Evolutionary conservation across 306 rosid species (phyloP).

Genomic region (Biancaea sappan): DNA sequence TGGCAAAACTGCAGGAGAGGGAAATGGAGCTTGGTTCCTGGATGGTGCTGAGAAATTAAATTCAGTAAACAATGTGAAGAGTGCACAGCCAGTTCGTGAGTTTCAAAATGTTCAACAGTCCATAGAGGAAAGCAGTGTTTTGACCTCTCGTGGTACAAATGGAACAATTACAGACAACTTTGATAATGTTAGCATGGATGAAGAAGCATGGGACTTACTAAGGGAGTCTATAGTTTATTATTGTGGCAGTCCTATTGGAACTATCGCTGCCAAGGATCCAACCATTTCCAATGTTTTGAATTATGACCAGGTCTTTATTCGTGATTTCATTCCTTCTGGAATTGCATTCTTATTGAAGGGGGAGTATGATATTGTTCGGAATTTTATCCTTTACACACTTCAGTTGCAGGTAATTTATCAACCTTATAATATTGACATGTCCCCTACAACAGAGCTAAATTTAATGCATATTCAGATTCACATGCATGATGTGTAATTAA

Average conservation of each 20-base stretch:
- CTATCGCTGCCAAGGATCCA: conserved; percentile 84
- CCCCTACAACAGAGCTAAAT: conserved; percentile 1
- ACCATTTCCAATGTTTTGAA: conserved; percentile 66
- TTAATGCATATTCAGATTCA: not conserved
- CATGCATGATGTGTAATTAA: conserved; percentile 7
- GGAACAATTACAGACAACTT: conserved; percentile 47
- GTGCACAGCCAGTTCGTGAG: conserved; percentile 42
- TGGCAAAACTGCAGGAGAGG: conserved; percentile 47
- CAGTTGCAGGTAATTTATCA: conserved; percentile 75
- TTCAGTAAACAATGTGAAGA: conserved; percentile 37
- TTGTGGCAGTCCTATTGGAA: conserved; percentile 82
- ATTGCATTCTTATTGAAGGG: conserved; percentile 87
- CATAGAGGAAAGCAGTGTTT: conserved; percentile 52
- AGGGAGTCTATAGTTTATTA: conserved; percentile 73
- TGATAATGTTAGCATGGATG: conserved; percentile 49
- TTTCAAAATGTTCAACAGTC: conserved; percentile 57
- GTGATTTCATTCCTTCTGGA: conserved; percentile 92
- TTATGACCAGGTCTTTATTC: conserved; percentile 89
- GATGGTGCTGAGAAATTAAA: conserved; percentile 47
- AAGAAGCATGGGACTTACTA: conserved; percentile 85
- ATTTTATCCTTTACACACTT: conserved; percentile 80
- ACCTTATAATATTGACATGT: conserved; percentile 17
- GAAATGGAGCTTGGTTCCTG: conserved; percentile 52
- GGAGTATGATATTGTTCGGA: conserved; percentile 86
- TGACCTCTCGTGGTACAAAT: conserved; percentile 49